A percentile compares a stretch with the other conserved stretches of the same genome.
phyloP scores from a whole-genome alignment of 2,329 filamentous ascomycete genomes.

The Botrytis elliptica region DNA sequence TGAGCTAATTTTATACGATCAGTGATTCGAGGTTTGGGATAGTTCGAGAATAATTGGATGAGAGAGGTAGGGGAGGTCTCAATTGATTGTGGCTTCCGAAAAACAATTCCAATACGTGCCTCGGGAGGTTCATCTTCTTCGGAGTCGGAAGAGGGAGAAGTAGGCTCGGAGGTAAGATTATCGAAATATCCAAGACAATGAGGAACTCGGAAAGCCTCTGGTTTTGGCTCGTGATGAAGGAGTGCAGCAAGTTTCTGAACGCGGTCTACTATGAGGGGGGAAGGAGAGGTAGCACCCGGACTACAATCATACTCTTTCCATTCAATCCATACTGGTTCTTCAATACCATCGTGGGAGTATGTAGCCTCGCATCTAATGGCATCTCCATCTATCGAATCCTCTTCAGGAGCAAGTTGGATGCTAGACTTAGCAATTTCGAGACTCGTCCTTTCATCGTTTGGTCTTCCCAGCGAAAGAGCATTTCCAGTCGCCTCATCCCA shows the following conservation, averaged over 20 bases:
- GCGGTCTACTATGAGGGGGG: slow-evolving; percentile 45
- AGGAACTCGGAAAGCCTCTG: slow-evolving; percentile 50
- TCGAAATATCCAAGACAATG: slow-evolving; percentile 53
- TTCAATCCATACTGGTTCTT: slow-evolving; percentile 49
- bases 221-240: slow-evolving; percentile 49
- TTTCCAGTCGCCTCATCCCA: slow-evolving; percentile 43
- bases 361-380: slow-evolving; percentile 43
- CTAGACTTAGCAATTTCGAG: slow-evolving; percentile 25
- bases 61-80: slow-evolving; percentile 48
- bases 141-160: slow-evolving; percentile 17
- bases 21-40: slow-evolving; percentile 50
- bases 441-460: slow-evolving; percentile 21
- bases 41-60: slow-evolving; percentile 45
- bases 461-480: slow-evolving; percentile 43
- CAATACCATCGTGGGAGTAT: slow-evolving; percentile 40
- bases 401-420: slow-evolving; percentile 20
- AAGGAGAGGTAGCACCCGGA: slow-evolving; percentile 41
- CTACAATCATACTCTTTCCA: slow-evolving; percentile 50
- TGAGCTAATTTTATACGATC: slow-evolving; percentile 52
- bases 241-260: slow-evolving; percentile 50
- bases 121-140: slow-evolving; percentile 46
- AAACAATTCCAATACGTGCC: slow-evolving; percentile 52
- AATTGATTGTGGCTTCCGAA: slow-evolving; percentile 47
- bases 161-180: slow-evolving; percentile 37
- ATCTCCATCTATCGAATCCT: slow-evolving; percentile 2